Conservation (phyloP, 768 basidiomycete genomes). For the Clavaria fumosa region DNA sequence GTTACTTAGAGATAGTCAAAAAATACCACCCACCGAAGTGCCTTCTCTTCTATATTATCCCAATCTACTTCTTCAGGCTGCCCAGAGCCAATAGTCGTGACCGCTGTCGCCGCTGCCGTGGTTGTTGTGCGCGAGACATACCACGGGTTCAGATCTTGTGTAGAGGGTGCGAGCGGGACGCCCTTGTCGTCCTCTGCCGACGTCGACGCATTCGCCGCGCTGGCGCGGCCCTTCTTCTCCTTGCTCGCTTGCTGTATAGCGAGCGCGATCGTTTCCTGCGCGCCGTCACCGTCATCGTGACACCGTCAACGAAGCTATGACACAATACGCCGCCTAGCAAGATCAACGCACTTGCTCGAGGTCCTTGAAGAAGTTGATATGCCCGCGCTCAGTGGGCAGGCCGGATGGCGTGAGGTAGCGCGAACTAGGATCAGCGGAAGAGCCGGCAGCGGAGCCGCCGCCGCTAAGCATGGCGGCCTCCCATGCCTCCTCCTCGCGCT, state of each 20-base stretch:
- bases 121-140: too few species aligned
- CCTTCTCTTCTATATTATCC: constrained; percentile 23
- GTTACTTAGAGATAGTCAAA: neutral
- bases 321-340: too few species aligned
- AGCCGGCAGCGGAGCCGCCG: too few species aligned
- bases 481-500: constrained; percentile 25
- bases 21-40: too few species aligned
- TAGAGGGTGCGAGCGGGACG: constrained; percentile 54
- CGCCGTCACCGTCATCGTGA: neutral
- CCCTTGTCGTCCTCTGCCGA: constrained; percentile 52
- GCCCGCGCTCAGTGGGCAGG: constrained; percentile 37
- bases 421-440: too few species aligned
- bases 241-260: constrained; percentile 31
- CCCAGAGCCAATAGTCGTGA: too few species aligned
- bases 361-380: constrained; percentile 78
- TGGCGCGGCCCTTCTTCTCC: too few species aligned
- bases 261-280: constrained; percentile 30
- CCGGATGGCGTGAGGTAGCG: constrained; percentile 20
- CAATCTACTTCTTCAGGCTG: constrained; percentile 14
- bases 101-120: too few species aligned
- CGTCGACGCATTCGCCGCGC: too few species aligned
- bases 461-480: constrained; percentile 10
- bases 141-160: constrained; percentile 73
- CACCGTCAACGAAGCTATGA: neutral
- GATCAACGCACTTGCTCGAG: constrained; percentile 52